Evolutionary conservation across 1,284 basidiomycete species (phyloP), one percentile per base, ranked within the genome.

Genomic region (Cutaneotrichosporon arboriforme): DNA sequence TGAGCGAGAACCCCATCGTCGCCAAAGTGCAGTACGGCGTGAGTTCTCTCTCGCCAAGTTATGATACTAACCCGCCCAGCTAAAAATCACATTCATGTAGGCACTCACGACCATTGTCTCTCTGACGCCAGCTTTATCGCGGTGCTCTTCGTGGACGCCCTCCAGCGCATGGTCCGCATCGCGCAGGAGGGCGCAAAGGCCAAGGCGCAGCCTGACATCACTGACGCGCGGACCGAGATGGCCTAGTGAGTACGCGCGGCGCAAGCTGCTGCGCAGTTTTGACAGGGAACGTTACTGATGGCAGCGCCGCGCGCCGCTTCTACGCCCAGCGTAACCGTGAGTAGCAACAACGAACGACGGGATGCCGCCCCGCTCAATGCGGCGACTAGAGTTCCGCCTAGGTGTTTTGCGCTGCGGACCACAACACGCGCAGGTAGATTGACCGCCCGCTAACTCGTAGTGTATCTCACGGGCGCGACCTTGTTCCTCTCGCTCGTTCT

Each of bases 51-150:
- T n/a, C n/a, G n/a, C n/a, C n/a, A n/a, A n/a, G n/a, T n/a, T n/a
- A n/a, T n/a, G n/a, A n/a, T n/a, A n/a, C n/a, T n/a, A n/a, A n/a
- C n/a, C n/a, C 58, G 26, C 31, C 15, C 55, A 76, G 51, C 80
- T 90, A 63, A 96, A 96, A 72, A 96, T 97, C 63, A 88, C 89
- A 7, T 96, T 96, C 80, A 94, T 97, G 87, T 90, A 59, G 49
- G 85, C 47, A 22, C 21, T 2, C 3, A 40, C 38, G 14, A 14
- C 40, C 34, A 3, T 13, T n/a, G n/a, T n/a, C n/a, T n/a, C n/a
- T n/a, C n/a, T n/a, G n/a, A n/a, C n/a, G n/a, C 10, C 63, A 92
- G 90, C 60, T 96, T 94, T 67, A 85, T 96, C 1, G 88, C 79
- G 1, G 83, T 97, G 3, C 60, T 76, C 17, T 79, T 79, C 62